A percentile compares a stretch with the other conserved stretches of the same genome.
Evolutionary conservation across 495 filamentous ascomycete species (phyloP).

Genomic region (Pyrenula massariospora): DNA sequence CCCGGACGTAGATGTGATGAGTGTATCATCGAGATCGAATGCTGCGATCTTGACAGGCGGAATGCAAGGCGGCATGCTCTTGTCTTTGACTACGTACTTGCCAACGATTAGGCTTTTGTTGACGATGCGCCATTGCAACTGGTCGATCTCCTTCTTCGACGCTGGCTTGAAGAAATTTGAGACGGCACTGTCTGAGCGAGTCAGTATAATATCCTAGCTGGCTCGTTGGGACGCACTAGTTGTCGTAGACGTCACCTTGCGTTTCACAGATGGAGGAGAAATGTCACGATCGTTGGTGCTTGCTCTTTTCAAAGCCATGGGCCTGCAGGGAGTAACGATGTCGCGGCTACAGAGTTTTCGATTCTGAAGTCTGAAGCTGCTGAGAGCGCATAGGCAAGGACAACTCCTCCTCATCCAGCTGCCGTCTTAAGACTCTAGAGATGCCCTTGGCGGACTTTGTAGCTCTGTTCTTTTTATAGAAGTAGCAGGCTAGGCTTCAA

Average conservation of each 20-base stretch:
- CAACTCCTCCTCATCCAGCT: too few relatives aligned
- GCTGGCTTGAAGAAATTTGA: conserved; percentile 80
- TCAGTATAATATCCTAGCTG: conserved; percentile 1
- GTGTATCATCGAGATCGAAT: conserved; percentile 79
- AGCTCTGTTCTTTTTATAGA: too few relatives aligned
- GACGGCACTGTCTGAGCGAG: conserved; percentile 48
- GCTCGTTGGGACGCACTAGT: conserved; percentile 44
- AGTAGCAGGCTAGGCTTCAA: too few relatives aligned
- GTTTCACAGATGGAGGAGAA: conserved; percentile 34
- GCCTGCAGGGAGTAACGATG: too few relatives aligned
- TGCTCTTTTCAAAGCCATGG: conserved; percentile 15
- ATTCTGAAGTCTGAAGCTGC: too few relatives aligned
- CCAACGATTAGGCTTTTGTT: conserved; percentile 67
- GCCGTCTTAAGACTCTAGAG: too few relatives aligned
- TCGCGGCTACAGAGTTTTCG: too few relatives aligned
- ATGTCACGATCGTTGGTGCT: conserved; percentile 23
- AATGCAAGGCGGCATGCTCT: conserved; percentile 2
- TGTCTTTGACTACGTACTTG: conserved; percentile 41
- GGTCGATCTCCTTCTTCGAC: conserved; percentile 75
- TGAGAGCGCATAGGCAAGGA: too few relatives aligned
- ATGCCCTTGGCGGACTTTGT: too few relatives aligned
- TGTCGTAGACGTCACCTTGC: conserved; percentile 58
- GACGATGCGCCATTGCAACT: conserved; percentile 58
- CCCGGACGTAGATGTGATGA: conserved; percentile 70
- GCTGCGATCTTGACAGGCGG: conserved; percentile 56